Conservation (phyloP, 805 yeast species). For the Suhomyces sp. region DNA sequence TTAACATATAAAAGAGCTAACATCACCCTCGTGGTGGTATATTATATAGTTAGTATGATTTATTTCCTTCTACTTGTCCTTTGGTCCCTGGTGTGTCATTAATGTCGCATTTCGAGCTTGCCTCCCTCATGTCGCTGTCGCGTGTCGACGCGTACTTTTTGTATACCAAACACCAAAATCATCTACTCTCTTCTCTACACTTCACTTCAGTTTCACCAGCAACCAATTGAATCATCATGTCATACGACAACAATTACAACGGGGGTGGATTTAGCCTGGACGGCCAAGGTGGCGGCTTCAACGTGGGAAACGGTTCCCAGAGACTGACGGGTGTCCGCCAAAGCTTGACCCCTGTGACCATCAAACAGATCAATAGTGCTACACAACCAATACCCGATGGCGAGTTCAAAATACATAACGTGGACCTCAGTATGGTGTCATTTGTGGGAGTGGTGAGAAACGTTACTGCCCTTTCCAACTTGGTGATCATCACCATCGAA, state of each 20-base stretch:
- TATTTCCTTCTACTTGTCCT: too few species aligned
- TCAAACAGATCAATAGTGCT: slow-evolving; percentile 67
- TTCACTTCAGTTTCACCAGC: too few species aligned
- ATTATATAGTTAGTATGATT: too few species aligned
- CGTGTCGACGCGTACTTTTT: too few species aligned
- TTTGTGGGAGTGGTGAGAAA: slow-evolving; percentile 71
- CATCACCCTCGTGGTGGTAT: too few species aligned
- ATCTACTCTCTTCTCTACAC: too few species aligned
- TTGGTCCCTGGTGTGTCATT: too few species aligned
- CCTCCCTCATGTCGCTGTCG: too few species aligned
- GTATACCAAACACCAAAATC: too few species aligned
- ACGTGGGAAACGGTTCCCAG: slow-evolving; percentile 21
- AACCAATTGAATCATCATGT: not conserved
- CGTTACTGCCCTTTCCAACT: slow-evolving; percentile 56
- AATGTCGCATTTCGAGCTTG: too few species aligned
- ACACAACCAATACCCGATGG: slow-evolving; percentile 66
- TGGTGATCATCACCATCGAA: slow-evolving; percentile 59
- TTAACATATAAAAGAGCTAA: too few species aligned
- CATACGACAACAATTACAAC: too few species aligned
- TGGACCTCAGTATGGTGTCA: slow-evolving; percentile 61
- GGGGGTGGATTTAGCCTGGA: slow-evolving; percentile 26
- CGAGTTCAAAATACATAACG: slow-evolving; percentile 57
- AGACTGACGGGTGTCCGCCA: slow-evolving; percentile 21
- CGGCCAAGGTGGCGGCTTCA: slow-evolving; percentile 19
- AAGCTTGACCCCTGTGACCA: slow-evolving; percentile 60